Conservation (phyloP, 2,329 filamentous ascomycete genomes). For the Phyllosticta paracitricarpa region DNA sequence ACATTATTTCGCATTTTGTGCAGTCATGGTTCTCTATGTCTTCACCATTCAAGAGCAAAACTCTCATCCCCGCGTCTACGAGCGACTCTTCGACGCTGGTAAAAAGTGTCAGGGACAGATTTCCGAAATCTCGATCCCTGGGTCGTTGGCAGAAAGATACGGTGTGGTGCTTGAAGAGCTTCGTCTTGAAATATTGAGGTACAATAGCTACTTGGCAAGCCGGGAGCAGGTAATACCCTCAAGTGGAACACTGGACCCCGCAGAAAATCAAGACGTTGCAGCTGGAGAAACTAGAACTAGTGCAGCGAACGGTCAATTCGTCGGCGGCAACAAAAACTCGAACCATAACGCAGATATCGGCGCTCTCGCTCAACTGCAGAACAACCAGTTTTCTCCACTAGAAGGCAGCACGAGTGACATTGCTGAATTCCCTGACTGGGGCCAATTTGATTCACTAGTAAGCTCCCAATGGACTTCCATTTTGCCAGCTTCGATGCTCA, state of each 20-base stretch:
- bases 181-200: slow-evolving; percentile 30
- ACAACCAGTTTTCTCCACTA: not conserved
- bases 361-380: not conserved
- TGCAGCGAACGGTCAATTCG: not conserved
- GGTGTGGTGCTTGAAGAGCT: slow-evolving; percentile 45
- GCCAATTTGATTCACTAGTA: slow-evolving; percentile 28
- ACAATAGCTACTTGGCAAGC: slow-evolving; percentile 13
- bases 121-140: slow-evolving; percentile 20
- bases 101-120: slow-evolving; percentile 33
- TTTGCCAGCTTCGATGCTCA: not conserved
- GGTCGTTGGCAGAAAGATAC: slow-evolving; percentile 35
- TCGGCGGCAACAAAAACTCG: not conserved
- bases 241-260: not conserved
- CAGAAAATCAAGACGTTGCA: no score
- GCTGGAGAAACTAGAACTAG: not conserved
- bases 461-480: slow-evolving; percentile 10
- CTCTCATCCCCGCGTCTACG: slow-evolving; percentile 37
- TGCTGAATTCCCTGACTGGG: slow-evolving; percentile 28
- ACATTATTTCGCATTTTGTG: slow-evolving; percentile 45
- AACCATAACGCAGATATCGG: not conserved
- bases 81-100: slow-evolving; percentile 34
- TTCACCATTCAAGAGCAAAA: slow-evolving; percentile 43
- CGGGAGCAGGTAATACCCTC: not conserved
- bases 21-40: slow-evolving; percentile 45
- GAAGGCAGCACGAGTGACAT: slow-evolving; percentile 17